Conservation (phyloP, 2,329 filamentous ascomycete species). For the Myriangium duriaei region DNA sequence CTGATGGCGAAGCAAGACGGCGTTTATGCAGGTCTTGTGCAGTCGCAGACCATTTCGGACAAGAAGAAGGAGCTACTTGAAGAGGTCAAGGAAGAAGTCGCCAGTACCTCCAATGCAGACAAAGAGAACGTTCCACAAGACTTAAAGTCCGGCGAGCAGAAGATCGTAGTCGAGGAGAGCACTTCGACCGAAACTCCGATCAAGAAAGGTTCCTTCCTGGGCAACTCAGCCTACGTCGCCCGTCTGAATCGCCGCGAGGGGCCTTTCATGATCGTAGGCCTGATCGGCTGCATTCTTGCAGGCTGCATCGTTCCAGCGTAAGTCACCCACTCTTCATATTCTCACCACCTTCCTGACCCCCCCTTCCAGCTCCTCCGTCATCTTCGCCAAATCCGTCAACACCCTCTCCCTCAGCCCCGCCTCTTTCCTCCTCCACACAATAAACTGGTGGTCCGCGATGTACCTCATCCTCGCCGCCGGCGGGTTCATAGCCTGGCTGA, state of each 20-base stretch:
- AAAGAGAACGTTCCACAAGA: neutral
- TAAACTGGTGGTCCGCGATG: slow-evolving; percentile 54
- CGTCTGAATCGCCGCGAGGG: no score
- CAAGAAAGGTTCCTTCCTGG: neutral
- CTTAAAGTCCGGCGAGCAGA: no score
- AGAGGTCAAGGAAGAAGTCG: neutral
- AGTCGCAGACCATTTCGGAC: slow-evolving; percentile 1
- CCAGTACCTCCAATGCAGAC: neutral
- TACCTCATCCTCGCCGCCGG: slow-evolving; percentile 47
- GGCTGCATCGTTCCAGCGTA: no score
- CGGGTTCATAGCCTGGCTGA: slow-evolving; percentile 27
- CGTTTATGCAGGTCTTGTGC: slow-evolving; percentile 8
- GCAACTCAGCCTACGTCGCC: no score
- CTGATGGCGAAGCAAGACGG: slow-evolving; percentile 14
- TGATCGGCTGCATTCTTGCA: no score
- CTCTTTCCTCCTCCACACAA: slow-evolving; percentile 20
- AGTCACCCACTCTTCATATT: no score
- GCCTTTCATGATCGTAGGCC: no score
- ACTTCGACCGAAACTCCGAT: neutral
- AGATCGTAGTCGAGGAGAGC: neutral
- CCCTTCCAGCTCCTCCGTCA: no score
- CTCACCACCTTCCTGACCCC: no score
- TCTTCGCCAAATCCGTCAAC: slow-evolving; percentile 24
- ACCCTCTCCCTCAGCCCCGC: slow-evolving; percentile 25
- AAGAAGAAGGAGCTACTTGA: neutral